Percentiles rank a stretch among this genome's conserved stretches.
Evolutionary conservation across 331 rosid genomes (phyloP).

Genomic region (Acacia concinna): DNA sequence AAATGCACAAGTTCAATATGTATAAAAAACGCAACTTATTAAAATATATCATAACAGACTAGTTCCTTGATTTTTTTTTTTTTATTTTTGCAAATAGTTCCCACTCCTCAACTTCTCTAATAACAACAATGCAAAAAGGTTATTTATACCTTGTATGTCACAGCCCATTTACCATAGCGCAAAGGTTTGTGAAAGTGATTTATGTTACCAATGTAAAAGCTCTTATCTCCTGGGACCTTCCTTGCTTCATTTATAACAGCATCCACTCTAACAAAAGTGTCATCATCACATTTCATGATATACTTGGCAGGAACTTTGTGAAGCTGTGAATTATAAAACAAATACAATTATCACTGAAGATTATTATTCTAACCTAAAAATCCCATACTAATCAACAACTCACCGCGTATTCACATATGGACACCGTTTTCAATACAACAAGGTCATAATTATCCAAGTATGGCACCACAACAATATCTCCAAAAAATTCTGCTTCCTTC

Average conservation of each 20-base stretch:
- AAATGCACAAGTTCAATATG: neutral
- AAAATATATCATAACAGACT: neutral
- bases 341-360: constrained; percentile 9
- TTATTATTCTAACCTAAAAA: constrained; percentile 10
- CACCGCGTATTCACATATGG: constrained; percentile 96
- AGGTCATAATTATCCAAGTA: constrained; percentile 94
- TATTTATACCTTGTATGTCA: constrained; percentile 76
- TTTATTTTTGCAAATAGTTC: neutral
- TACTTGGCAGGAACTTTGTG: constrained; percentile 64
- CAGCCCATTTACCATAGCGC: constrained; percentile 98
- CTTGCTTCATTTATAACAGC: constrained; percentile 55
- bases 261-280: constrained; percentile 79
- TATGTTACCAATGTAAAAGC: constrained; percentile 88
- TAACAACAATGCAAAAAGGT: constrained; percentile 6
- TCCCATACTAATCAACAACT: constrained; percentile 34
- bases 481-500: constrained; percentile 90
- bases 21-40: neutral
- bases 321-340: constrained; percentile 51
- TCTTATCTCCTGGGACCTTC: constrained; percentile 46
- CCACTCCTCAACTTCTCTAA: neutral
- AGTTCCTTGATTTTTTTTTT: neutral
- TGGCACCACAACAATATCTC: constrained; percentile 91
- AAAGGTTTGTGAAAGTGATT: constrained; percentile 79
- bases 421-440: constrained; percentile 92
- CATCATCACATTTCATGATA: constrained; percentile 96